These are phyloP conservation scores for Arabis alpina DNA, from an alignment of 345 rosid genomes.

Conservation along the genomic window DNA sequence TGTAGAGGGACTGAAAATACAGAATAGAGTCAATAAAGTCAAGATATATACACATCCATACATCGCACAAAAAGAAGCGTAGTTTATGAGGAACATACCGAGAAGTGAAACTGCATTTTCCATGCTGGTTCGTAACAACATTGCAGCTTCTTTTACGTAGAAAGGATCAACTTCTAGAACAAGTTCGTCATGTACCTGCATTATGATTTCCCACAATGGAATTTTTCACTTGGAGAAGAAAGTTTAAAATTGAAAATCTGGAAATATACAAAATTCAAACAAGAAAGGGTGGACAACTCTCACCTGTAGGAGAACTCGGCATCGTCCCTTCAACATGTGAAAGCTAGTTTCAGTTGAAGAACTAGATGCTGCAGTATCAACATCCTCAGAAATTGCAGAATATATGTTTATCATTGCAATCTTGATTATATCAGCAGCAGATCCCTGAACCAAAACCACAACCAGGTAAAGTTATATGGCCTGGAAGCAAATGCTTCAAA, in stretches of 20 bases:
- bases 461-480: slow-evolving; percentile 15
- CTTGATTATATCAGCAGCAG: slow-evolving; percentile 97
- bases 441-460: slow-evolving; percentile 60
- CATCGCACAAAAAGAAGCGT: not conserved
- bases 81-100: slow-evolving; percentile 47
- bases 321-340: slow-evolving; percentile 69
- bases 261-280: slow-evolving; percentile 3
- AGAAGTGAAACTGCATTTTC: slow-evolving; percentile 77
- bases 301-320: slow-evolving; percentile 92
- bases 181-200: slow-evolving; percentile 91
- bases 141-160: slow-evolving; percentile 76
- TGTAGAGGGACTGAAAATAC: slow-evolving; percentile 73
- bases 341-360: slow-evolving; percentile 52
- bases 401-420: slow-evolving; percentile 87
- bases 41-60: not conserved
- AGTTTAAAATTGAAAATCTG: not conserved
- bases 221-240: not conserved
- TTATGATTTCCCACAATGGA: slow-evolving; percentile 13
- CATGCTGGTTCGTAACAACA: slow-evolving; percentile 70
- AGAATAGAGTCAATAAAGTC: slow-evolving; percentile 11
- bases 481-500: slow-evolving; percentile 12
- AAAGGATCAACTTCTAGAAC: slow-evolving; percentile 82
- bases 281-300: slow-evolving; percentile 21
- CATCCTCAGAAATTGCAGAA: slow-evolving; percentile 59
- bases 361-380: slow-evolving; percentile 45